Evolutionary conservation across 116 monocot genomes (phyloP), one percentile per base, ranked within the genome.

Genomic region (Papilionanthe hybrid): DNA sequence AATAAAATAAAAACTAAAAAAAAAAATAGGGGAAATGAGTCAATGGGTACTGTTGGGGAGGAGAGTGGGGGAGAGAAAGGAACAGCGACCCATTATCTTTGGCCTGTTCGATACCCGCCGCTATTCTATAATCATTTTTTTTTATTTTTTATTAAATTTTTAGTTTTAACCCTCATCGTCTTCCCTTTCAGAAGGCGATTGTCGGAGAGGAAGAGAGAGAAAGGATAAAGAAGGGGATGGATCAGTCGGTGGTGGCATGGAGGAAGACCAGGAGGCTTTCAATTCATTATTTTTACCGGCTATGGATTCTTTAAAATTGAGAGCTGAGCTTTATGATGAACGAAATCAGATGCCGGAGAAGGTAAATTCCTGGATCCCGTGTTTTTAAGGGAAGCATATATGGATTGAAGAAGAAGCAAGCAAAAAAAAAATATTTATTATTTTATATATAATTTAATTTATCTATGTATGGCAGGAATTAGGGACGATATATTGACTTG

Each of bases 161-260:
- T 49, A 49, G 13, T 49, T 53, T 86, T 80, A 72, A 71, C 79
- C 84, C 84, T 89, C 87, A 82, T 55, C 43, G 17, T 53, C 53
- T 53, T 53, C 53, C 13, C 53, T 53, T 53, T 53, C 53, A 13
- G 93, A 93, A 83, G 90, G 87, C 88, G 92, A 93, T 93, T 90
- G 93, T 86, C 55, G 81, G 72, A 77, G 85, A 3, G 72, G 63
- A 77, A 72, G 75, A 71, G 82, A 80, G 85, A 80, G 72, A 83
- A 50, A 79, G 72, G 78, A 72, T 80, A 73, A 83, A 80, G 76
- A 88, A 42, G 25, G 77, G n/a, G 82, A 83, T 86, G 83, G 78
- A 89, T 13, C 80, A 80, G 82, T 86, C 65, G 86, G 81, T 45
- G 85, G 77, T 66, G 76, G 67, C 66, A 77, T 43, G 49, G 60